Evolutionary conservation across 2,329 filamentous ascomycete species (phyloP), one percentile per base, ranked within the genome.

Genomic region (Exserohilum rostratum): DNA sequence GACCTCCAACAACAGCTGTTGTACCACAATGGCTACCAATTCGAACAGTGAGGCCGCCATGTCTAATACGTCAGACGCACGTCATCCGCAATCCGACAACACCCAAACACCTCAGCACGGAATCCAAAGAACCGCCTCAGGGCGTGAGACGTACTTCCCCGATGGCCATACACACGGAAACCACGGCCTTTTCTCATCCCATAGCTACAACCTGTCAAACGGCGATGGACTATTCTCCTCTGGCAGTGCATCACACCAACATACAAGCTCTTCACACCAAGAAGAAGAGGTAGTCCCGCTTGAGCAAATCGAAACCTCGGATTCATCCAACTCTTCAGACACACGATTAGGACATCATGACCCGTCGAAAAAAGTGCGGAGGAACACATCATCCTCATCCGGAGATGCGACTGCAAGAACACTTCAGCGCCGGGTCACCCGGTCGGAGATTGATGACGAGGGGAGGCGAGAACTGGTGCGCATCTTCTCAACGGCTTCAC

Each of bases 381-480:
- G 53, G 6, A 45, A 20, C 13, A 55, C 52, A 17, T 44, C 47
- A 20, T 55, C 52, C 30, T 40, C 46, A 35, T 50, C 43, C 15
- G 55, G 55, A 18, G 46, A 57, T 12, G 37, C 35, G 3, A 53
- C 50, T 12, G 34, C 45, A 22, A 20, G 42, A 11, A 46, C 33
- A 5, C 59, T 68, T 20, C 50, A 61, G 35, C 65, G 64, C 13
- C 48, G 58, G 18, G 51, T 35, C 12, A 66, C 61, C 10, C 55
- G 49, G 7, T 22, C 65, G 3, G 62, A 66, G 20, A 71, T 73
- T 18, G 61, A 70, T 27, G 54, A 67, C 13, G 55, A 61, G 9
- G 66, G 67, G 17, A 59, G 63, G 18, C 61, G 56, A n/a, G 65
- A 72, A 17, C 64, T 73, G 7, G 55, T 61, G 27, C 60, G 66